phyloP scores from a whole-genome alignment of 305 asterid species.

The Solanum hybrid region DNA sequence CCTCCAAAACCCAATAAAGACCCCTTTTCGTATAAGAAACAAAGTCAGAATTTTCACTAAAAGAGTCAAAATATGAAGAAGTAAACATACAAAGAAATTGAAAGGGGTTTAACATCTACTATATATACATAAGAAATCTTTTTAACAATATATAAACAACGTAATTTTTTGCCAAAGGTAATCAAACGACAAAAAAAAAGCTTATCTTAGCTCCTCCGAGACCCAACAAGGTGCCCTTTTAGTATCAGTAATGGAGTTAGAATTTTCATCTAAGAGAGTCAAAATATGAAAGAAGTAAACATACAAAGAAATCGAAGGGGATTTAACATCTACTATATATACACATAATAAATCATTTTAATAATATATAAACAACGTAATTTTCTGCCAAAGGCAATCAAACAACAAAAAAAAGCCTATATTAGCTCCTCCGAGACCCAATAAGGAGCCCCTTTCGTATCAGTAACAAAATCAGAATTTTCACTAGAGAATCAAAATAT shows the following conservation, averaged over 20 bases:
- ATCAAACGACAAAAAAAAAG: no score
- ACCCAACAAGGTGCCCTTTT: not conserved
- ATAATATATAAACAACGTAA: not conserved
- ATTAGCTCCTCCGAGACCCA: not conserved
- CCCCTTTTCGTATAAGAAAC: not conserved
- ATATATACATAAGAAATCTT: not conserved
- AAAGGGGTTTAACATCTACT: not conserved
- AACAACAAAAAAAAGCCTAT: not conserved
- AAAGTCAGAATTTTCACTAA: not conserved
- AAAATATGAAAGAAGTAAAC: not conserved
- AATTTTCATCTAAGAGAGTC: not conserved
- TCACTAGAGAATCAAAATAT: not conserved
- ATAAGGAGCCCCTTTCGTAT: not conserved
- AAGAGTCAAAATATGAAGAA: not conserved
- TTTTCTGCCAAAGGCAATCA: not conserved
- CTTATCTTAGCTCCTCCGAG: not conserved
- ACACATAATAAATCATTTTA: no score
- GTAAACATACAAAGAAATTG: not conserved
- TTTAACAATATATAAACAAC: no score
- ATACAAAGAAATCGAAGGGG: no score
- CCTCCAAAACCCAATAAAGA: slow-evolving; percentile 36
- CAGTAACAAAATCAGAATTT: no score
- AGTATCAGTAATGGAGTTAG: not conserved
- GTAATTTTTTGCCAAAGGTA: no score
- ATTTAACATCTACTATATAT: no score